These are phyloP conservation scores for Pythium guiyangense DNA, from an alignment of 352 stramenopile genomes.

Conservation along the genomic window DNA sequence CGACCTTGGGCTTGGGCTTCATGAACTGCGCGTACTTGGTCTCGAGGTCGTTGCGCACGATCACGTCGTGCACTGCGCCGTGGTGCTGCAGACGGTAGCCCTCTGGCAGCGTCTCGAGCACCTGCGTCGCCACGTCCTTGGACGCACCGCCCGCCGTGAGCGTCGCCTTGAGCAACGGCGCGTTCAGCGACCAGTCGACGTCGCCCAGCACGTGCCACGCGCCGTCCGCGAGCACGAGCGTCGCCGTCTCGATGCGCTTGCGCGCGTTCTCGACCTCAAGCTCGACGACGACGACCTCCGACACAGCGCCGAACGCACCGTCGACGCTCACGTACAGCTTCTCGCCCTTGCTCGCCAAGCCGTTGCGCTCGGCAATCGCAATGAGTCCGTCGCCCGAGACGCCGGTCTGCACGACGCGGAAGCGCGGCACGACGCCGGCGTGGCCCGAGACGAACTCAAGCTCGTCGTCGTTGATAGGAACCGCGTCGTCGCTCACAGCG, in stretches of 20 bases:
- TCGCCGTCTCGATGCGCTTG: constrained; percentile 23
- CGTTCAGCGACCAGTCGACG: constrained; percentile 60
- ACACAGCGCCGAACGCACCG: constrained; percentile 45
- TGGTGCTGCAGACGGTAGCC: constrained; percentile 81
- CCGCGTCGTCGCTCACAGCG: constrained; percentile 3
- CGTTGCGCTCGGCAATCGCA: constrained; percentile 41
- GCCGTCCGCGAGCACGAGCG: constrained; percentile 29
- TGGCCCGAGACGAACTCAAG: constrained; percentile 30
- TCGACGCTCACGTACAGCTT: constrained; percentile 52
- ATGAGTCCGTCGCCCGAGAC: constrained; percentile 29
- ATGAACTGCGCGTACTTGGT: constrained; percentile 87
- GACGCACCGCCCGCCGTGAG: constrained; percentile 25
- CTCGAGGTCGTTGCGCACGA: constrained; percentile 88
- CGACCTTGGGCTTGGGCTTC: constrained; percentile 87
- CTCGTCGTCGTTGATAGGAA: constrained; percentile 39
- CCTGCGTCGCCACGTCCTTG: constrained; percentile 37
- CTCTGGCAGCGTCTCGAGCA: constrained; percentile 55
- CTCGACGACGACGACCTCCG: constrained; percentile 39
- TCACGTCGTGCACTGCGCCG: constrained; percentile 84
- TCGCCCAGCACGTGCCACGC: constrained; percentile 50
- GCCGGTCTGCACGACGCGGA: constrained; percentile 27
- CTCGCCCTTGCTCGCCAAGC: constrained; percentile 28
- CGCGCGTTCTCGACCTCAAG: constrained; percentile 38
- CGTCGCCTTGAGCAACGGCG: constrained; percentile 51
- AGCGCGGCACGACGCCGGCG: constrained; percentile 27